A percentile compares a stretch with the other conserved stretches of the same genome.
phyloP scores from a whole-genome alignment of 108 stramenopile genomes.

The Skeletonema tropicum region DNA sequence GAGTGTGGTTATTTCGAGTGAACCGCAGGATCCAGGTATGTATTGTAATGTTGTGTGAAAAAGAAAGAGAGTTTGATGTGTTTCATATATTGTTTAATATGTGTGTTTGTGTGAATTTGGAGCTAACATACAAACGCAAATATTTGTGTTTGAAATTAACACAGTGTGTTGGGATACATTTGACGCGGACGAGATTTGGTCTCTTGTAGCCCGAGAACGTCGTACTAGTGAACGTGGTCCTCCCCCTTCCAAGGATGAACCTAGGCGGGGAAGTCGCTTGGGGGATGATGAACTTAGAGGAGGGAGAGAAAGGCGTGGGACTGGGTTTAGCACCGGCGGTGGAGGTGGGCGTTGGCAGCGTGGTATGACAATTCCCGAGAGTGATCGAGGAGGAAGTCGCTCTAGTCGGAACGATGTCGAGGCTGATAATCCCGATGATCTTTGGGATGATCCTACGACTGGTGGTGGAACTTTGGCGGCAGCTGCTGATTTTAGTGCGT shows the following conservation, averaged over 20 bases:
- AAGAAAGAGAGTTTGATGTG: background rate
- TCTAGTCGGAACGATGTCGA: conserved; percentile 41
- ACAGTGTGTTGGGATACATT: conserved; percentile 87
- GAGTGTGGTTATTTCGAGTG: conserved; percentile 54
- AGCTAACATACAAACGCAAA: background rate
- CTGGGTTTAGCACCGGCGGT: background rate
- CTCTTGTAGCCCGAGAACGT: conserved; percentile 37
- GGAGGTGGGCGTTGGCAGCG: conserved; percentile 75
- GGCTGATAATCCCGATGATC: conserved; percentile 74
- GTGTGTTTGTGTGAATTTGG: background rate
- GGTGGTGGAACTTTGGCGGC: conserved; percentile 56
- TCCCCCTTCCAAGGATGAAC: conserved; percentile 10
- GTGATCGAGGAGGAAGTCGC: conserved; percentile 13
- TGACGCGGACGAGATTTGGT: conserved; percentile 85
- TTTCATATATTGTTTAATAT: background rate
- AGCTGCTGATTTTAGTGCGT: conserved; percentile 82
- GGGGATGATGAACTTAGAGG: background rate
- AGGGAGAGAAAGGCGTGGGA: conserved; percentile 5
- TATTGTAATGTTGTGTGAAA: background rate
- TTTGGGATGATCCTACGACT: conserved; percentile 86
- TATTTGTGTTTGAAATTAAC: background rate
- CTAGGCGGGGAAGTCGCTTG: conserved; percentile 2
- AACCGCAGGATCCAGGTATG: conserved; percentile 80
- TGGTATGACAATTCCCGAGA: conserved; percentile 71
- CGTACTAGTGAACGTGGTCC: conserved; percentile 24